Evolutionary conservation across 1,284 basidiomycete species (phyloP).

Genomic region (Irpex sp.): DNA sequence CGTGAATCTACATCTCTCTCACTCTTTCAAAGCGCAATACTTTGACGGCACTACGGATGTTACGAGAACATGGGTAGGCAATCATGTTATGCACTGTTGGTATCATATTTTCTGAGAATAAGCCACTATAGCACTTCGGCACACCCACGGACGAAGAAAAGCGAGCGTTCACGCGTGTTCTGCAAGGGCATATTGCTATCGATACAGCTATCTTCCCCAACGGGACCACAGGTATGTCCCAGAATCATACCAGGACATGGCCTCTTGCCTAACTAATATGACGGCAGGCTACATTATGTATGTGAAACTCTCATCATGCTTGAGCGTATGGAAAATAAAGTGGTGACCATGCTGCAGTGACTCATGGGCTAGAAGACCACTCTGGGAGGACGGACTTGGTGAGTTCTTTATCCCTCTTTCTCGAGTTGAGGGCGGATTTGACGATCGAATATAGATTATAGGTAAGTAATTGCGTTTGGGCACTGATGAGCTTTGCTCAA

Average conservation of each 20-base stretch:
- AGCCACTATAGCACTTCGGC: conserved; percentile 93
- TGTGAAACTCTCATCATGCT: conserved; percentile 14
- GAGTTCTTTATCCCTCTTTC: conserved; percentile 18
- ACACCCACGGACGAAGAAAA: conserved; percentile 81
- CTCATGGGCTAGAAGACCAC: conserved; percentile 75
- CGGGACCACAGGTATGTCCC: conserved; percentile 73
- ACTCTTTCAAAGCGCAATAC: conserved; percentile 66
- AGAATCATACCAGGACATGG: neutral
- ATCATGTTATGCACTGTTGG: neutral
- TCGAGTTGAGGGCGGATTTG: neutral
- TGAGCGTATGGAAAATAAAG: too few relatives aligned
- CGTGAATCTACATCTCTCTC: neutral
- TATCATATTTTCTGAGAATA: neutral
- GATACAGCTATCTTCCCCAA: conserved; percentile 85
- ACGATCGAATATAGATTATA: conserved; percentile 26
- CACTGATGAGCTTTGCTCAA: neutral
- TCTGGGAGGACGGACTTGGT: conserved; percentile 94
- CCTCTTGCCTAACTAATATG: neutral
- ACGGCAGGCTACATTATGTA: conserved; percentile 59
- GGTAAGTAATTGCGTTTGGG: conserved; percentile 19
- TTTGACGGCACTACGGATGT: conserved; percentile 94
- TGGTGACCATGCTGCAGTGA: conserved; percentile 48
- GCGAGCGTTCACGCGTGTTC: conserved; percentile 87
- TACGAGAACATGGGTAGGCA: conserved; percentile 78
- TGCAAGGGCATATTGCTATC: conserved; percentile 95